Conservation (phyloP, 495 filamentous ascomycete species). For the Filosporella fistucella region DNA sequence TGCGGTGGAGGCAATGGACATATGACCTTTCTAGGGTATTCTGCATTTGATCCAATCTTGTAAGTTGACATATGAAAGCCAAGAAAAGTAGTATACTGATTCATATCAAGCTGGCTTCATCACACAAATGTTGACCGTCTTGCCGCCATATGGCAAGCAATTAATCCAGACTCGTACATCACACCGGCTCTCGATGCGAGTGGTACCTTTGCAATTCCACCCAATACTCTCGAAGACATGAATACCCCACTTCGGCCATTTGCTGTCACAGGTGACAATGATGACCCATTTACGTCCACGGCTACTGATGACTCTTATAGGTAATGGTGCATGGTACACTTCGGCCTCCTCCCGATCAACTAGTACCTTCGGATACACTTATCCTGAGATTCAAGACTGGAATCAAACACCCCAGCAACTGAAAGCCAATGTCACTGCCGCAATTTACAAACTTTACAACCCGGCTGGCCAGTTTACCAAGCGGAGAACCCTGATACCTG, state of each 20-base stretch:
- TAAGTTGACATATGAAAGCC: conserved; percentile 25
- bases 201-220: conserved; percentile 7
- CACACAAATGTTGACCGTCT: conserved; percentile 37
- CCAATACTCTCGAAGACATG: conserved; percentile 14
- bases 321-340: too few relatives aligned
- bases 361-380: conserved; percentile 26
- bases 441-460: conserved; percentile 53
- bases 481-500: background rate
- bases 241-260: conserved; percentile 26
- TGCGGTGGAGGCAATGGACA: conserved; percentile 34
- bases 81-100: too few relatives aligned
- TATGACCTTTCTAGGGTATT: conserved; percentile 34
- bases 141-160: conserved; percentile 35
- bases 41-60: conserved; percentile 42
- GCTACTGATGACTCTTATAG: conserved; percentile 5
- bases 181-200: conserved; percentile 14
- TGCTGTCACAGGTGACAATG: background rate
- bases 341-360: conserved; percentile 16
- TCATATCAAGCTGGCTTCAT: conserved; percentile 21
- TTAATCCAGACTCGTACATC: conserved; percentile 30
- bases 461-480: conserved; percentile 4
- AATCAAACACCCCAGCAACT: conserved; percentile 7
- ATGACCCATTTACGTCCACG: too few relatives aligned
- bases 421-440: conserved; percentile 25
- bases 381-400: conserved; percentile 26